These are phyloP conservation scores for Brettanomyces sp. DNA, from an alignment of 805 yeast genomes.

Conservation along the genomic window DNA sequence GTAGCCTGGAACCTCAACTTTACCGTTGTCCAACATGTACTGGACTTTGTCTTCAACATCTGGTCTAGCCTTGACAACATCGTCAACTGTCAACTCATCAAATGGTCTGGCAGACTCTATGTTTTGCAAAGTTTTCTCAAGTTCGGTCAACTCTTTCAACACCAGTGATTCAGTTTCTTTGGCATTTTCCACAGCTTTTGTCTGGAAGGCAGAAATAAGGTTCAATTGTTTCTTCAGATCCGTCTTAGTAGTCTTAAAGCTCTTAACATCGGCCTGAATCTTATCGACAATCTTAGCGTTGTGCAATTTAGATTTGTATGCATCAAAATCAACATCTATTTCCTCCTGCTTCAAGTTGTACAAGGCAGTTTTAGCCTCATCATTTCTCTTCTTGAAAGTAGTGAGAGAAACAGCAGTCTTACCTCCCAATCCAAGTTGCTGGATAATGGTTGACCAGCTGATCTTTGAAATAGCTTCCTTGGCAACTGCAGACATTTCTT, in stretches of 20 bases:
- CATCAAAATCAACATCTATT: conserved; percentile 68
- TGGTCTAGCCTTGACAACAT: conserved; percentile 91
- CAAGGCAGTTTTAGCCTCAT: conserved; percentile 86
- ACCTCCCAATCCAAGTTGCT: conserved; percentile 87
- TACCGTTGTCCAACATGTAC: conserved; percentile 92
- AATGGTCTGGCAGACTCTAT: conserved; percentile 97
- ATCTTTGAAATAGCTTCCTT: conserved; percentile 73
- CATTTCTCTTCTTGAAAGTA: conserved; percentile 96
- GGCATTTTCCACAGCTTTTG: conserved; percentile 93
- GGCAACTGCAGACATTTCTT: conserved; percentile 18
- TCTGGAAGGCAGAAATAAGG: conserved; percentile 88
- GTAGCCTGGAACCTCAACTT: conserved; percentile 98
- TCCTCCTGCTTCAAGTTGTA: conserved; percentile 64
- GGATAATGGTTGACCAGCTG: conserved; percentile 89
- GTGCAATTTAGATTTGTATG: conserved; percentile 73
- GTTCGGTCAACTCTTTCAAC: conserved; percentile 72
- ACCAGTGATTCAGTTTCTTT: conserved; percentile 87
- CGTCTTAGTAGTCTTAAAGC: conserved; percentile 76
- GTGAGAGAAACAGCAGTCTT: conserved; percentile 76
- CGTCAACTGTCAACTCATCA: conserved; percentile 93
- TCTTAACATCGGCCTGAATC: conserved; percentile 65
- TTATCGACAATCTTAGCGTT: conserved; percentile 73
- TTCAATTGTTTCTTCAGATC: conserved; percentile 85
- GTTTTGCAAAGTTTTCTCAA: conserved; percentile 82
- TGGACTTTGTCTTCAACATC: conserved; percentile 93